These are phyloP conservation scores for Ceratocystis diversiconidia DNA, from an alignment of 2,329 filamentous ascomycete genomes.

Conservation along the genomic window DNA sequence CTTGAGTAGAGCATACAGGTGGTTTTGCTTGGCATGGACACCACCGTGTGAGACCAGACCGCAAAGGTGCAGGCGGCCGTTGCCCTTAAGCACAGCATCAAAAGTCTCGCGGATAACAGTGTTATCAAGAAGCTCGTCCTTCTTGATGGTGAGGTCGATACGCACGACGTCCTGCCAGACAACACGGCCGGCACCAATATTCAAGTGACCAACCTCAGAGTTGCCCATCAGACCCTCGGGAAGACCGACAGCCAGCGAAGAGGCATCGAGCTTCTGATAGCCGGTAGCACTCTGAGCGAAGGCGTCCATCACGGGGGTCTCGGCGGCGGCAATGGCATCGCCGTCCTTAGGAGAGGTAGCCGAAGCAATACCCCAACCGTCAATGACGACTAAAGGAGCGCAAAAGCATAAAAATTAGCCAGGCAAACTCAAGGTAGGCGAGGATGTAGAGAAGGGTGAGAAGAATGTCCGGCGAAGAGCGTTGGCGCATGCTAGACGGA, in stretches of 20 bases:
- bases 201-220: conserved; percentile 95
- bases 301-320: conserved; percentile 89
- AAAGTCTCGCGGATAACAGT: conserved; percentile 65
- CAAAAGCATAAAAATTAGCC: conserved; percentile 44
- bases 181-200: conserved; percentile 92
- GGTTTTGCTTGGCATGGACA: conserved; percentile 91
- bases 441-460: conserved; percentile 38
- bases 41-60: conserved; percentile 91
- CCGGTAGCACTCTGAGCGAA: conserved; percentile 72
- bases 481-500: neutral
- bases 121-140: conserved; percentile 61
- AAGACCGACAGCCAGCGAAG: conserved; percentile 85
- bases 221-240: conserved; percentile 98
- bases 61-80: conserved; percentile 80
- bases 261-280: conserved; percentile 87
- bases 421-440: conserved; percentile 42
- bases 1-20: conserved; percentile 74
- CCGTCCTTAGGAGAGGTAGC: conserved; percentile 71
- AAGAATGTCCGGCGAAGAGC: conserved; percentile 21
- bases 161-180: conserved; percentile 98
- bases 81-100: conserved; percentile 67
- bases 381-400: conserved; percentile 72
- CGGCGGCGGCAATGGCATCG: conserved; percentile 86
- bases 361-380: conserved; percentile 88
- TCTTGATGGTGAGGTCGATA: conserved; percentile 87